These are phyloP conservation scores for Heliocybe sulcata DNA, from an alignment of 1,284 basidiomycete species.

Conservation along the genomic window DNA sequence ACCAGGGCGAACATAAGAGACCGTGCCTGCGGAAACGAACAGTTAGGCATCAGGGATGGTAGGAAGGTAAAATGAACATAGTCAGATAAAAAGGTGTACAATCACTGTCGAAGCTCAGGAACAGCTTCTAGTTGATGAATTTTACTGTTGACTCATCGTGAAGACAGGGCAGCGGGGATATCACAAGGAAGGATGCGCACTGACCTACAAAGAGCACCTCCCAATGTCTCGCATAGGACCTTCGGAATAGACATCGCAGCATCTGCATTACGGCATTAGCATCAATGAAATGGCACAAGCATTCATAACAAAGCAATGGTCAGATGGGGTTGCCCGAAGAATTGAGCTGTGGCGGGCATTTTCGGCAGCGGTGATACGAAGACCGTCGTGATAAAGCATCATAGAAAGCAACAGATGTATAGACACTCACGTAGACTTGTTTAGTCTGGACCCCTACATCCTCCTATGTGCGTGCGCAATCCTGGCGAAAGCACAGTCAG, in stretches of 20 bases:
- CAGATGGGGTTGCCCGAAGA: conserved; percentile 72
- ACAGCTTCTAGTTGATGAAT: conserved; percentile 83
- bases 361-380: conserved; percentile 2
- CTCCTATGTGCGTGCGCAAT: no score
- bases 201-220: not conserved
- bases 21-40: not conserved
- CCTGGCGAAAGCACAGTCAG: not conserved
- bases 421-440: no score
- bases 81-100: conserved; percentile 19
- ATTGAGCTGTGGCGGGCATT: conserved; percentile 52
- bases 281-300: not conserved
- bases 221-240: not conserved
- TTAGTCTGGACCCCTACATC: no score
- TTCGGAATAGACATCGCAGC: not conserved
- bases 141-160: conserved; percentile 33
- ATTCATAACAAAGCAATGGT: conserved; percentile 21
- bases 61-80: not conserved
- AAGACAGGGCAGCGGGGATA: conserved; percentile 4
- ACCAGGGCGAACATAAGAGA: no score
- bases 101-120: conserved; percentile 67
- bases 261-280: not conserved
- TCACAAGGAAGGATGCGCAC: not conserved
- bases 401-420: not conserved
- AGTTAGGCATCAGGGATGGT: not conserved
- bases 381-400: conserved; percentile 12